Base-by-base conservation (phyloP, 768 basidiomycete genomes). In the Mycena amicta region DNA sequence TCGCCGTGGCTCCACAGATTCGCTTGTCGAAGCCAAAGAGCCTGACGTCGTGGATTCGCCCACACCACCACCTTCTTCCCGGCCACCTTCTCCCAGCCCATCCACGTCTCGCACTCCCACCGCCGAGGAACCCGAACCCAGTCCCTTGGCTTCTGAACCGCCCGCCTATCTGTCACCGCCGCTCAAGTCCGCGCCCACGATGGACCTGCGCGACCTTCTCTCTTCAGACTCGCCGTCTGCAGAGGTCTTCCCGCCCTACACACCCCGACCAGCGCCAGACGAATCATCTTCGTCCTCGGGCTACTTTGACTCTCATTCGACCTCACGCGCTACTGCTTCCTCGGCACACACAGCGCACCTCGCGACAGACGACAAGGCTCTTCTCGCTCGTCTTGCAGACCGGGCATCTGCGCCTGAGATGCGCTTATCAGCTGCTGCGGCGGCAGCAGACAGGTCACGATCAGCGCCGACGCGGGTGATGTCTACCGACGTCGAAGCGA, bases 341-440 rank as follows among this genome's bases (percentile, higher is more conserved):
- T 65, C 71, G 15, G 33, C 68, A 23, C 72, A 72, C 50, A 72
- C 72, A 18, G 86, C 82, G n/a, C 86, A 88, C 66, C 74, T 88
- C 47, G 86, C 87, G 18, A 86, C 80, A 2, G 87, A 88, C 67
- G 87, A 88, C 69, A 88, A 88, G 67, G 67, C 73, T 0, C 61
- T 80, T n/a, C 76, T 88, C 40, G 84, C 82, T 25, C 79, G 77
- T 30, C 74, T 88, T 40, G 79, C 75, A 1, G 75, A 75, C 31
- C 61, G 83, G 28, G 83, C 81, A 31, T 86, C 83, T 59, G 77
- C 77, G 20, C 86, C 86, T 5, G 41, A 45, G 27, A 27, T 33
- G 40, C 43, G 26, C n/a, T 8, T 23, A 26, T 33, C 37, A 29
- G 37, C 16, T 16, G 37, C 37, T 23, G 39, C 4, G 37, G 15